A percentile compares a stretch with the other conserved stretches of the same genome.
These are phyloP conservation scores for Boletus rubropictus DNA, from an alignment of 768 basidiomycete species.

Conservation along the genomic window DNA sequence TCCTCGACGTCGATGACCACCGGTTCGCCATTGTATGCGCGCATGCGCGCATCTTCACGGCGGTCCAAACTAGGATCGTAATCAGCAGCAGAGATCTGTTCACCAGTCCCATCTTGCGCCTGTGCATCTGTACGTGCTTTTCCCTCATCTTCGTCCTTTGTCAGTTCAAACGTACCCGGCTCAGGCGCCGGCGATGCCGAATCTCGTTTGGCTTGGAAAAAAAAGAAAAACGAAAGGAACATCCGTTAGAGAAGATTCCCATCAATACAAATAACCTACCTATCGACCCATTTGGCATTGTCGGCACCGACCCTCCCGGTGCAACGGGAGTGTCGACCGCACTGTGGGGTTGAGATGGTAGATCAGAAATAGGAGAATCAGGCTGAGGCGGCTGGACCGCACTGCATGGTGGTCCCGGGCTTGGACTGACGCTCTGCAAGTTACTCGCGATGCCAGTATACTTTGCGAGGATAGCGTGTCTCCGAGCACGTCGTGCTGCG, in stretches of 20 bases:
- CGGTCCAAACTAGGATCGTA: constrained; percentile 84
- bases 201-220: constrained; percentile 40
- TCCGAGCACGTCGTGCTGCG: constrained; percentile 60
- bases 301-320: constrained; percentile 7
- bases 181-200: constrained; percentile 57
- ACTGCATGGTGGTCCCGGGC: constrained; percentile 64
- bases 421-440: constrained; percentile 44
- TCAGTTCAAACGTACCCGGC: constrained; percentile 57
- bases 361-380: constrained; percentile 57
- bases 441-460: constrained; percentile 48
- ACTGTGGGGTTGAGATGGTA: constrained; percentile 51
- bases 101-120: constrained; percentile 42
- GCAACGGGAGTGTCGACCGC: constrained; percentile 31
- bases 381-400: constrained; percentile 67
- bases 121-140: constrained; percentile 41
- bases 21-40: constrained; percentile 41
- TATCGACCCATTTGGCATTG: constrained; percentile 17
- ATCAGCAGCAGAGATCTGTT: constrained; percentile 87
- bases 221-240: neutral
- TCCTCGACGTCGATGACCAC: constrained; percentile 41
- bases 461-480: constrained; percentile 77
- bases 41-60: constrained; percentile 75
- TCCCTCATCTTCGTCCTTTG: constrained; percentile 56
- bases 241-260: neutral
- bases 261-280: constrained; percentile 13